These are phyloP conservation scores for Lasiosphaeriaceae sp. DNA, from an alignment of 495 filamentous ascomycete species.

Conservation along the genomic window DNA sequence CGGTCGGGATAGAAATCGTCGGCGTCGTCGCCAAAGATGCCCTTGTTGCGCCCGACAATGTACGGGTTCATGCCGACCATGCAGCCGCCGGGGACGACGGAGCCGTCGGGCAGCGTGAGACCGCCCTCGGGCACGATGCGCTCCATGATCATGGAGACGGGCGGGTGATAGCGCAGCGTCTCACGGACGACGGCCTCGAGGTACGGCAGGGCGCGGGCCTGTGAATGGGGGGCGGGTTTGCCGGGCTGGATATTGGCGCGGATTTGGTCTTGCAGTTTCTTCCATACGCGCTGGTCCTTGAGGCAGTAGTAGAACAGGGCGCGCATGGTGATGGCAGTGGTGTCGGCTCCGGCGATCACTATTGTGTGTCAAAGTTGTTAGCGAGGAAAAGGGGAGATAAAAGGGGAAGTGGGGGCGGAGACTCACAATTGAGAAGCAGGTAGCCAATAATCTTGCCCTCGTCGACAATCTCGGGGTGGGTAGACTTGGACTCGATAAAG, in stretches of 20 bases:
- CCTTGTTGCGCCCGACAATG: constrained; percentile 32
- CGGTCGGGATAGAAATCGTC: constrained; percentile 50
- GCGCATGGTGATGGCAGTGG: constrained; percentile 38
- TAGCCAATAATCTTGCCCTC: constrained; percentile 22
- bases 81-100: constrained; percentile 47
- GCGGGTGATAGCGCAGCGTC: constrained; percentile 53
- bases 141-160: constrained; percentile 51
- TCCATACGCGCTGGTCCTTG: constrained; percentile 23
- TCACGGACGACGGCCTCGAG: constrained; percentile 60
- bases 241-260: constrained; percentile 7
- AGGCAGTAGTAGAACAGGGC: constrained; percentile 34
- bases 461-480: constrained; percentile 25
- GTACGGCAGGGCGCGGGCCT: constrained; percentile 43
- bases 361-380: neutral
- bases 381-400: neutral
- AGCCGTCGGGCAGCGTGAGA: constrained; percentile 47
- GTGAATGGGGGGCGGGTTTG: constrained; percentile 16
- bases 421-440: constrained; percentile 29
- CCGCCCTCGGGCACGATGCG: constrained; percentile 55
- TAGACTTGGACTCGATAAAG: constrained; percentile 26
- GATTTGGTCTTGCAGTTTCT: constrained; percentile 22
- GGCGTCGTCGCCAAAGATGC: constrained; percentile 48
- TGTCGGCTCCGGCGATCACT: constrained; percentile 43
- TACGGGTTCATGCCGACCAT: constrained; percentile 32
- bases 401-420: neutral